Evolutionary conservation across 2,329 filamentous ascomycete genomes (phyloP), one percentile per base, ranked within the genome.

Genomic region (Rutstroemia sp.): DNA sequence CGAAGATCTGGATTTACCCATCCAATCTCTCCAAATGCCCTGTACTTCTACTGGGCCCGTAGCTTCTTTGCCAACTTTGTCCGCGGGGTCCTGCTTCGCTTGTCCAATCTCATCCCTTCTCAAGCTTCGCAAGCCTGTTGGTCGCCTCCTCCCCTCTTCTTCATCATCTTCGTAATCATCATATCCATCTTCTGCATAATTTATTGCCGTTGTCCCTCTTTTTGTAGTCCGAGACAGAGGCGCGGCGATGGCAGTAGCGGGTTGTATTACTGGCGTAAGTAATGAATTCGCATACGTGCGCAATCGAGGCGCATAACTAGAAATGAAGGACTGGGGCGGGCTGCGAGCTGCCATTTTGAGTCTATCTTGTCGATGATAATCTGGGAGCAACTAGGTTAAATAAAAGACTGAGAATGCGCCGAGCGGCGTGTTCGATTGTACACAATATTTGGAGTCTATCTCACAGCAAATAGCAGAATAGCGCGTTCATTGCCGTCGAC

Each of bases 151-250:
- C 2, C 86, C 86, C 61, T 89, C 82, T 58, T 82, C 78, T 55
- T 89, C 87, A 60, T 90, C 87, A 50, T 88, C 86, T 60, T 90
- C 88, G 56, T 86, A 81, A 67, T 92, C 91, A 63, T 96, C 92
- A 68, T 87, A 95, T 48, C 92, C 92, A 70, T 97, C 92, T 70
- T 99, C 94, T 23, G 94, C 92, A 69, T 99, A 99, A 75, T 96
- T 99, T 73, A 97, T 94, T 61, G 92, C 89, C 36, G 89, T 94
- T 2, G 94, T 97, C 57, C 94, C 94, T 72, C 94, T 87, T 76
- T 99, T 97, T 8, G 94, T 97, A n/a, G 89, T 95, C 69, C 92
- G 84, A 65, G 89, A 80, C 58, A 81, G 75, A 40, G 86, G 82
- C 23, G 83, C 85, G 2, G 82, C 72, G n/a, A 82, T 79, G 57